These are phyloP conservation scores for Crithidia brevicula DNA, from an alignment of 208 protist species.

Conservation along the genomic window DNA sequence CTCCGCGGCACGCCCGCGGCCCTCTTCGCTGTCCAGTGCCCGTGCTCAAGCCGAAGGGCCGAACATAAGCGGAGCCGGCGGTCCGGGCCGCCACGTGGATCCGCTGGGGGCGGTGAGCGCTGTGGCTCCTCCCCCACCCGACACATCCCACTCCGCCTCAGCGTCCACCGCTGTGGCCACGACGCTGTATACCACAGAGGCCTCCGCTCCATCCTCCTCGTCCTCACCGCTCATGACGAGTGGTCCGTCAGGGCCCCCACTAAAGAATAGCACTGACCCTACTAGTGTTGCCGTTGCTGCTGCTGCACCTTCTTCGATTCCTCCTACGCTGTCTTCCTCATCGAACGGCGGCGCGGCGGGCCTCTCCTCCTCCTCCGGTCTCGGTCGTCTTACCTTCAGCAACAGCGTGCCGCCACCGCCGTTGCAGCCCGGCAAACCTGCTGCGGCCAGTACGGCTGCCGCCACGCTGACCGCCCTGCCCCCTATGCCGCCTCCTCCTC, in stretches of 20 bases:
- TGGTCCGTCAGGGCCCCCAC: neutral
- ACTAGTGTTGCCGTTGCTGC: too few relatives aligned
- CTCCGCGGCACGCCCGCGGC: neutral
- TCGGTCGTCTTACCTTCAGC: too few relatives aligned
- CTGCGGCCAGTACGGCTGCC: neutral
- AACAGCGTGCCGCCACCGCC: neutral
- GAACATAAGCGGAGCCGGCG: neutral
- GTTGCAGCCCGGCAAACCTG: neutral
- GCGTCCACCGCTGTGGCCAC: neutral
- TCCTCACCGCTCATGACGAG: slow-evolving; percentile 6
- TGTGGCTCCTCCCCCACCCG: neutral
- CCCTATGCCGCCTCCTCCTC: neutral
- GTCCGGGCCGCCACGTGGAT: slow-evolving; percentile 13
- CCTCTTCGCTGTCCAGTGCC: neutral
- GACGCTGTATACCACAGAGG: neutral
- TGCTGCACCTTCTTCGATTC: neutral
- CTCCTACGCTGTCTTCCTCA: neutral
- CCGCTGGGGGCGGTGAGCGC: too few relatives aligned
- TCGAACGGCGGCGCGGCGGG: too few relatives aligned
- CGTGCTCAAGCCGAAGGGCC: neutral
- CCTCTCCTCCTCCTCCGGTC: neutral
- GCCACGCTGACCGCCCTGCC: neutral
- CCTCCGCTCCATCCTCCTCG: neutral
- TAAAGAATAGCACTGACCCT: too few relatives aligned
- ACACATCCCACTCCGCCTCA: neutral